A percentile compares a stretch with the other conserved stretches of the same genome.
Evolutionary conservation across 306 rosid species (phyloP).

Genomic region (Acacia confusa): DNA sequence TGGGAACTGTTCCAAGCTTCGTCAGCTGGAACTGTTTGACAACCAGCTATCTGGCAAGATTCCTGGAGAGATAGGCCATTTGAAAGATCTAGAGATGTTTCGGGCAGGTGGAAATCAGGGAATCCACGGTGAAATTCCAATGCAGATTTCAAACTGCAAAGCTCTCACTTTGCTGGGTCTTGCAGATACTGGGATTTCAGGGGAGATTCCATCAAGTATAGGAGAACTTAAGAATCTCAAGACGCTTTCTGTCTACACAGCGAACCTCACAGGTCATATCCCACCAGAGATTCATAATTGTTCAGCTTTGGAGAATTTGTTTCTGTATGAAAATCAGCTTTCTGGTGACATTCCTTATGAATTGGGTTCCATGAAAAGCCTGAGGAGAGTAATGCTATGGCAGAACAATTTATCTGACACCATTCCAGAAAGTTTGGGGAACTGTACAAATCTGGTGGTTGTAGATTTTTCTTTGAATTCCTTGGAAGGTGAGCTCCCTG

Average conservation of each 20-base stretch:
- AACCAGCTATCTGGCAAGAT: conserved; percentile 77
- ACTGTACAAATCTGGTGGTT: conserved; percentile 62
- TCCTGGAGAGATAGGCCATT: conserved; percentile 70
- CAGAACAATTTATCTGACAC: conserved; percentile 72
- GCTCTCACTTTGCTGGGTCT: conserved; percentile 71
- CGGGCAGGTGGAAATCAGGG: conserved; percentile 87
- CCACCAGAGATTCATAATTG: conserved; percentile 84
- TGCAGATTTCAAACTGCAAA: conserved; percentile 74
- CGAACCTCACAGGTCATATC: conserved; percentile 76
- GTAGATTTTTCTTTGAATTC: conserved; percentile 85
- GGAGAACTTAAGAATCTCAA: conserved; percentile 73
- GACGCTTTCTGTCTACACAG: conserved; percentile 79
- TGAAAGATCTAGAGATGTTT: conserved; percentile 53
- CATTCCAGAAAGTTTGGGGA: conserved; percentile 70
- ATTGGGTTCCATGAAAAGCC: conserved; percentile 62
- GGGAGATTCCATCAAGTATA: conserved; percentile 71
- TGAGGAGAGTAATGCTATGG: conserved; percentile 74
- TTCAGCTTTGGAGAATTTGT: conserved; percentile 70
- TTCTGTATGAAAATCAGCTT: conserved; percentile 81
- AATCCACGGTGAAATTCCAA: conserved; percentile 79
- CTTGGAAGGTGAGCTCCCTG: conserved; percentile 68
- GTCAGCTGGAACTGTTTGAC: conserved; percentile 64
- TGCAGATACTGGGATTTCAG: conserved; percentile 79
- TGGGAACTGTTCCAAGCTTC: conserved; percentile 80
- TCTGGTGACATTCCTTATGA: conserved; percentile 73